phyloP scores from a whole-genome alignment of 352 stramenopile genomes.

The Phytophthora litchii region DNA sequence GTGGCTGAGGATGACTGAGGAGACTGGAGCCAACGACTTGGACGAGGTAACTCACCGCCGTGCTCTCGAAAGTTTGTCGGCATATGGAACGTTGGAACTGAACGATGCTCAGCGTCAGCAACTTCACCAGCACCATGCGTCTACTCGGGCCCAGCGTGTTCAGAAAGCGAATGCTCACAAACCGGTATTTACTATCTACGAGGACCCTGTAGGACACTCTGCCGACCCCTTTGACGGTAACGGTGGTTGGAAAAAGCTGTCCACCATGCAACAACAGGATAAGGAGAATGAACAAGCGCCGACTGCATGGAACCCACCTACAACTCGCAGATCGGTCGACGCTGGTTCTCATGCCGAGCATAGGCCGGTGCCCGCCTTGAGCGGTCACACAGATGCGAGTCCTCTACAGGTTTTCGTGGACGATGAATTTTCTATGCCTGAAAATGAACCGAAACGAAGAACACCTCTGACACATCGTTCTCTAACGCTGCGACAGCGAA shows the following conservation, averaged over 20 bases:
- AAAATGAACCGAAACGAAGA: constrained; percentile 27
- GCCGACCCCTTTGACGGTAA: constrained; percentile 65
- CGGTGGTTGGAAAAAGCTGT: constrained; percentile 73
- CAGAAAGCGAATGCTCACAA: constrained; percentile 74
- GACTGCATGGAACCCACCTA: constrained; percentile 51
- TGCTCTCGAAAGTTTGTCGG: constrained; percentile 68
- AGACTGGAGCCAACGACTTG: constrained; percentile 26
- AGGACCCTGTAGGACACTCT: constrained; percentile 61
- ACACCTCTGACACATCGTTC: constrained; percentile 54
- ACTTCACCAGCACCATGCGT: constrained; percentile 69
- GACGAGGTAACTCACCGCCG: constrained; percentile 58
- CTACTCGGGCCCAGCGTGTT: constrained; percentile 56
- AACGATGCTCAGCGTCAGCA: constrained; percentile 62
- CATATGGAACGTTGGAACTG: constrained; percentile 51
- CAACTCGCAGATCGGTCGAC: constrained; percentile 2
- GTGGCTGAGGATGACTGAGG: constrained; percentile 73
- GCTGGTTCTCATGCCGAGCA: constrained; percentile 10
- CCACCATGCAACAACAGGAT: constrained; percentile 71
- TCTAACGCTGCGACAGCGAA: constrained; percentile 72
- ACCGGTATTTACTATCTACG: constrained; percentile 86
- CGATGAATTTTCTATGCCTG: constrained; percentile 55
- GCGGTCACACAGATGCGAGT: constrained; percentile 17
- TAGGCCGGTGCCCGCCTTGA: constrained; percentile 6
- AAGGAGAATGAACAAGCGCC: constrained; percentile 77
- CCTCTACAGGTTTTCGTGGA: constrained; percentile 84